Evolutionary conservation across 176 grass and related monocot species (phyloP).

Genomic region (Aegilops bicornis): DNA sequence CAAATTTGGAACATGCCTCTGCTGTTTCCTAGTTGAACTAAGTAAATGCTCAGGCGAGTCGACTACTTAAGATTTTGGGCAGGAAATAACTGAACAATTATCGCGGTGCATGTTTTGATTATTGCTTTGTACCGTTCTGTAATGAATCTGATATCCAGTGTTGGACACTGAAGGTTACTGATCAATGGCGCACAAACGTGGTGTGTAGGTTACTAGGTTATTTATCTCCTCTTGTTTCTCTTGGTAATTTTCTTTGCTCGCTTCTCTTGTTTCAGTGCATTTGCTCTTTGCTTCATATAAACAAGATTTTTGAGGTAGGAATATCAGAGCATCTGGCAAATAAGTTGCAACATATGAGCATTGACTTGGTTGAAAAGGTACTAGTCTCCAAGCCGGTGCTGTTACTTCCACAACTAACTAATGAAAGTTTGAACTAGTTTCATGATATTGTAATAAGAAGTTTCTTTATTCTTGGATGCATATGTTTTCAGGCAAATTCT

Average conservation of each 20-base stretch:
- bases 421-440: conserved; percentile 26
- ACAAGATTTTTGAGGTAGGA: conserved; percentile 95
- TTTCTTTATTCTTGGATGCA: conserved; percentile 6
- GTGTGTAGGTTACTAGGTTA: background rate
- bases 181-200: conserved; percentile 1
- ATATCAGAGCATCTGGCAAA: conserved; percentile 82
- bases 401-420: conserved; percentile 6
- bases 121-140: background rate
- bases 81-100: conserved; percentile 3
- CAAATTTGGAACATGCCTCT: background rate
- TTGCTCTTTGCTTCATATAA: conserved; percentile 91
- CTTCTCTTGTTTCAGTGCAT: conserved; percentile 57
- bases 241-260: conserved; percentile 5
- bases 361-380: conserved; percentile 86
- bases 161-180: conserved; percentile 19
- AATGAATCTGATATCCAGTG: conserved; percentile 4
- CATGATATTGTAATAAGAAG: conserved; percentile 1
- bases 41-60: conserved; percentile 2
- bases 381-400: background rate
- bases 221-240: conserved; percentile 5
- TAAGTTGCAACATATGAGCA: conserved; percentile 68
- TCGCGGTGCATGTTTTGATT: background rate
- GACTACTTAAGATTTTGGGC: background rate
- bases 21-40: background rate
- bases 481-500: conserved; percentile 77